phyloP scores from a whole-genome alignment of 2,329 filamentous ascomycete species.

The Iodosphaeria phyllophila region DNA sequence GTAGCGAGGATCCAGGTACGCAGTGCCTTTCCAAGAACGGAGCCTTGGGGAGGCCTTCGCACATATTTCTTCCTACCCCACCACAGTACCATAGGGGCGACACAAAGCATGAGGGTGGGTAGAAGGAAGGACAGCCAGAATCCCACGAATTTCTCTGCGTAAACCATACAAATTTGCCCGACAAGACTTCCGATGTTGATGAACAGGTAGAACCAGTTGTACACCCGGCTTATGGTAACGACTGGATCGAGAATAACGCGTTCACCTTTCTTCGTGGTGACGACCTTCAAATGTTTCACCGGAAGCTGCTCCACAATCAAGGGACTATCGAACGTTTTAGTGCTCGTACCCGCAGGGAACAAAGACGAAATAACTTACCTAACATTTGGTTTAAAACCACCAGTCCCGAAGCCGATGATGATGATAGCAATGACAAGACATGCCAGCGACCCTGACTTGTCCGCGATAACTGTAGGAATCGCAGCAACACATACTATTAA shows the following conservation, averaged over 20 bases:
- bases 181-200: constrained; percentile 47
- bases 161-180: constrained; percentile 48
- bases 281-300: not conserved
- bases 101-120: constrained; percentile 44
- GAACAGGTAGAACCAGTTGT: constrained; percentile 47
- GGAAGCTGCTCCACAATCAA: constrained; percentile 32
- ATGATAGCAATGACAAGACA: constrained; percentile 43
- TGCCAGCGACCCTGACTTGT: constrained; percentile 33
- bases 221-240: constrained; percentile 36
- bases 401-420: constrained; percentile 40
- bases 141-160: constrained; percentile 56
- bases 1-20: constrained; percentile 39
- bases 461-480: constrained; percentile 34
- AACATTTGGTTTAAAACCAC: constrained; percentile 63
- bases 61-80: constrained; percentile 42
- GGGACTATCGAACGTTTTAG: constrained; percentile 46
- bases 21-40: constrained; percentile 34
- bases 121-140: constrained; percentile 57
- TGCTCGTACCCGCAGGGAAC: too few species aligned
- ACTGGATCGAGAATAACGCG: constrained; percentile 41
- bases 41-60: constrained; percentile 27
- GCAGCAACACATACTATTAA: constrained; percentile 39
- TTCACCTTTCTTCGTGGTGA: constrained; percentile 20
- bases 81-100: constrained; percentile 40
- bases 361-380: too few species aligned